A percentile compares a stretch with the other conserved stretches of the same genome.
phyloP scores from a whole-genome alignment of 1,284 basidiomycete species.

The Neotropicomus parvogracilis region DNA sequence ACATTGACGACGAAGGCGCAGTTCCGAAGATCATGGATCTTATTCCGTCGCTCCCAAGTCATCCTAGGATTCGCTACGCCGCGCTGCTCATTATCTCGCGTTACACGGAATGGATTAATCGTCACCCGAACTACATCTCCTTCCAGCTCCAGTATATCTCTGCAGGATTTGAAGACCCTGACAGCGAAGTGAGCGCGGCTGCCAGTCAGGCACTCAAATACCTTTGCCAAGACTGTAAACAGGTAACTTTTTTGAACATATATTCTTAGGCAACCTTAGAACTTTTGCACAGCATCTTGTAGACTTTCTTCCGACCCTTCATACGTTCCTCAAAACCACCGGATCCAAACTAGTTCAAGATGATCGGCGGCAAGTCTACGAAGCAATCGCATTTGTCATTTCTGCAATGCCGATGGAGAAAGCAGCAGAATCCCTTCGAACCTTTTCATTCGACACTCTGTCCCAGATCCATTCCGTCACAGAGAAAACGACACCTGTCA shows the following conservation, averaged over 20 bases:
- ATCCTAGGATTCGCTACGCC: slow-evolving; percentile 93
- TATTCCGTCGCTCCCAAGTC: slow-evolving; percentile 84
- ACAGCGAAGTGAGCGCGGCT: slow-evolving; percentile 85
- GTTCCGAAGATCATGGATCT: slow-evolving; percentile 96
- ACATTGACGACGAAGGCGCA: slow-evolving; percentile 77
- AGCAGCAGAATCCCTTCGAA: slow-evolving; percentile 79
- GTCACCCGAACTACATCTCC: slow-evolving; percentile 85
- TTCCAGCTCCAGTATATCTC: slow-evolving; percentile 91
- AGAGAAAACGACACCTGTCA: slow-evolving; percentile 46
- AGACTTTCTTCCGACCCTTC: slow-evolving; percentile 88
- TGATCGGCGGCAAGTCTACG: slow-evolving; percentile 89
- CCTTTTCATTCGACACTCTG: slow-evolving; percentile 77
- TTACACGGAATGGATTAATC: slow-evolving; percentile 96
- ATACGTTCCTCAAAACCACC: slow-evolving; percentile 80
- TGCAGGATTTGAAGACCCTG: slow-evolving; percentile 80
- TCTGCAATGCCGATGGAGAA: slow-evolving; percentile 86
- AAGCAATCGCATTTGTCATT: slow-evolving; percentile 94
- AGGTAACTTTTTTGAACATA: slow-evolving; percentile 41
- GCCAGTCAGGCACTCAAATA: slow-evolving; percentile 96
- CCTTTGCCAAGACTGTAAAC: slow-evolving; percentile 94
- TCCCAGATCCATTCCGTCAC: slow-evolving; percentile 65
- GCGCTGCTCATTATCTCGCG: slow-evolving; percentile 93
- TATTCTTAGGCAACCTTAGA: neutral
- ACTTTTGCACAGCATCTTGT: slow-evolving; percentile 68
- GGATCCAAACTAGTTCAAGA: slow-evolving; percentile 80